Evolutionary conservation across 345 rosid genomes (phyloP).

Genomic region (Angophora floribunda): DNA sequence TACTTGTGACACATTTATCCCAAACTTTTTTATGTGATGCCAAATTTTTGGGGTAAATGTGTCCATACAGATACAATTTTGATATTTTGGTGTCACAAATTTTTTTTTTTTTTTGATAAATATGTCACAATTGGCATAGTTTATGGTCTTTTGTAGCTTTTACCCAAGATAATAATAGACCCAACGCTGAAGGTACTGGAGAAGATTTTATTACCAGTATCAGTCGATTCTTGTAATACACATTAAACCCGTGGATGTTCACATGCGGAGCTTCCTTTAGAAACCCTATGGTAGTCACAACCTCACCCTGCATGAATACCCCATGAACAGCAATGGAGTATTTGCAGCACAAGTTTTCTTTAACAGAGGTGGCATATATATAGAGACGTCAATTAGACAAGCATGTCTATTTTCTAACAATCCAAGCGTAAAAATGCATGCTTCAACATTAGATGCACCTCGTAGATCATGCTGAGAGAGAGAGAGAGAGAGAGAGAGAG

Average conservation of each 20-base stretch:
- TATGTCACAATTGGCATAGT: no score
- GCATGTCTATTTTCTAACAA: not conserved
- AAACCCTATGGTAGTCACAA: constrained; percentile 82
- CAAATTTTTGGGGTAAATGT: no score
- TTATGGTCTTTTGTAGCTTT: no score
- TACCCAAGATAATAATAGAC: not conserved
- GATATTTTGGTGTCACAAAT: no score
- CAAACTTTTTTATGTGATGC: no score
- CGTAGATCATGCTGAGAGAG: not conserved
- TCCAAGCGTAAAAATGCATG: not conserved
- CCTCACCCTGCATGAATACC: constrained; percentile 44
- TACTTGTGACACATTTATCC: no score
- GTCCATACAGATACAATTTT: no score
- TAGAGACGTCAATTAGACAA: not conserved
- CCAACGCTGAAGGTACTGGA: not conserved
- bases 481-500: not conserved
- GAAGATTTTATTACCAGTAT: constrained; percentile 43
- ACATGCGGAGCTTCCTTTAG: constrained; percentile 81
- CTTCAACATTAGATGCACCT: not conserved
- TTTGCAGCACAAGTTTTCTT: not conserved
- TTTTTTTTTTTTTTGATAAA: no score
- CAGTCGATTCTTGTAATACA: constrained; percentile 89
- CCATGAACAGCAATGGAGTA: not conserved
- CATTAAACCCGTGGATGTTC: constrained; percentile 66
- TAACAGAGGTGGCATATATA: not conserved